These are phyloP conservation scores for Drechslera avenae DNA, from an alignment of 2,329 filamentous ascomycete species.

Conservation along the genomic window DNA sequence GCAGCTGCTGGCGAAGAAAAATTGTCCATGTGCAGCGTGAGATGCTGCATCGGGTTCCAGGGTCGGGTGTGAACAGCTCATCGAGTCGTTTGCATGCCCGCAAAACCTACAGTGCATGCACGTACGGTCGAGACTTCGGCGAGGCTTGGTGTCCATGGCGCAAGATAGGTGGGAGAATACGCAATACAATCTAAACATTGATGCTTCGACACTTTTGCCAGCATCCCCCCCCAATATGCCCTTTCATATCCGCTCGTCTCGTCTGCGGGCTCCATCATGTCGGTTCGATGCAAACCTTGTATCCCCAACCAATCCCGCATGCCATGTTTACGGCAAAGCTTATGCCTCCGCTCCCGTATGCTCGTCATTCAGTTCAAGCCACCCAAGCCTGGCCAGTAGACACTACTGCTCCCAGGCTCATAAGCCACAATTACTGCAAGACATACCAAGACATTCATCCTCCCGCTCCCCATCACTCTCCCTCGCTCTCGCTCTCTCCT, in stretches of 20 bases:
- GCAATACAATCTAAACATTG: background rate
- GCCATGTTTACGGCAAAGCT: constrained; percentile 11
- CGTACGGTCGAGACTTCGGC: background rate
- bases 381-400: constrained; percentile 1
- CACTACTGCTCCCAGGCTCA: constrained; percentile 6
- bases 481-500: too few species aligned
- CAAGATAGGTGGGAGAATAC: background rate
- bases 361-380: constrained; percentile 1
- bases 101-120: background rate
- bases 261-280: background rate
- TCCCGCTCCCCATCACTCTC: background rate
- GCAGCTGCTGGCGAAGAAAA: constrained; percentile 8
- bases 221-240: background rate
- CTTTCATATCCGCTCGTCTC: background rate
- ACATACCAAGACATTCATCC: background rate
- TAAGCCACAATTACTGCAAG: background rate
- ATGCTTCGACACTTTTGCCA: constrained; percentile 1
- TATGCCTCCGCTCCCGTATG: constrained; percentile 9
- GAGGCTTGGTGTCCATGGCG: background rate
- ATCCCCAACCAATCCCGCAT: constrained; percentile 1
- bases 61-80: too few species aligned
- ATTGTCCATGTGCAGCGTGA: constrained; percentile 1
- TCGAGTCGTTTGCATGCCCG: too few species aligned
- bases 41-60: background rate
- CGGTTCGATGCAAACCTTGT: constrained; percentile 5